Evolutionary conservation across 2,329 filamentous ascomycete species (phyloP).

Genomic region (Septoria petroselini): DNA sequence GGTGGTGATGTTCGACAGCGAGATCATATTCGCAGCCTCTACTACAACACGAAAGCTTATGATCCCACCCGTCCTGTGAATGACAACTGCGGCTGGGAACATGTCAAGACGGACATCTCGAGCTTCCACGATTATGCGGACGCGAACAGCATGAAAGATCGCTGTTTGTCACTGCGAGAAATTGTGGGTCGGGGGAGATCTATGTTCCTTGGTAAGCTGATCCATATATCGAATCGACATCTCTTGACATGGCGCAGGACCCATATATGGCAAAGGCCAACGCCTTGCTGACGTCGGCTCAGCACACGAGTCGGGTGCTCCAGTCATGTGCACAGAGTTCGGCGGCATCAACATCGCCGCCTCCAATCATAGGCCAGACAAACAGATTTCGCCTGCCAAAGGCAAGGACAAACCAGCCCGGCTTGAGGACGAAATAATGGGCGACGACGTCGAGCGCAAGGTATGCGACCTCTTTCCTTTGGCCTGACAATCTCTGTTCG

Average conservation of each 20-base stretch:
- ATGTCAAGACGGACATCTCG: conserved; percentile 61
- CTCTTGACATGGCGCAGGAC: conserved; percentile 25
- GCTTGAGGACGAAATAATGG: conserved; percentile 58
- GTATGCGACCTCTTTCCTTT: too few relatives aligned
- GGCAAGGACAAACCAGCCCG: conserved; percentile 57
- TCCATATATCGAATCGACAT: background rate
- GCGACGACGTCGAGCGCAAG: conserved; percentile 21
- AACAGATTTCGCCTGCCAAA: conserved; percentile 35
- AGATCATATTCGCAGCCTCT: conserved; percentile 62
- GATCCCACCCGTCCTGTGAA: conserved; percentile 65
- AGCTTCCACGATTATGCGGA: conserved; percentile 69
- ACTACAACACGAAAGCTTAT: conserved; percentile 62
- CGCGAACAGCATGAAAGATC: conserved; percentile 53
- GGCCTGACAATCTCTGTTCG: too few relatives aligned
- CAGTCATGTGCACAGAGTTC: conserved; percentile 65
- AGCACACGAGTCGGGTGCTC: conserved; percentile 53
- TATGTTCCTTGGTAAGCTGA: conserved; percentile 49
- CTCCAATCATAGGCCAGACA: conserved; percentile 36
- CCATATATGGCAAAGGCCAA: conserved; percentile 40
- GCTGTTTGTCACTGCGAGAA: conserved; percentile 52
- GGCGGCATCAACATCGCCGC: conserved; percentile 65
- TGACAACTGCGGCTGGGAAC: conserved; percentile 71
- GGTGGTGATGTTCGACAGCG: conserved; percentile 57
- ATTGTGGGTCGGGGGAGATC: conserved; percentile 57
- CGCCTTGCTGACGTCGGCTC: conserved; percentile 47